Percentiles rank a stretch among this genome's conserved stretches.
phyloP scores from a whole-genome alignment of 2,329 filamentous ascomycete species.

The Graphilbum fragrans region DNA sequence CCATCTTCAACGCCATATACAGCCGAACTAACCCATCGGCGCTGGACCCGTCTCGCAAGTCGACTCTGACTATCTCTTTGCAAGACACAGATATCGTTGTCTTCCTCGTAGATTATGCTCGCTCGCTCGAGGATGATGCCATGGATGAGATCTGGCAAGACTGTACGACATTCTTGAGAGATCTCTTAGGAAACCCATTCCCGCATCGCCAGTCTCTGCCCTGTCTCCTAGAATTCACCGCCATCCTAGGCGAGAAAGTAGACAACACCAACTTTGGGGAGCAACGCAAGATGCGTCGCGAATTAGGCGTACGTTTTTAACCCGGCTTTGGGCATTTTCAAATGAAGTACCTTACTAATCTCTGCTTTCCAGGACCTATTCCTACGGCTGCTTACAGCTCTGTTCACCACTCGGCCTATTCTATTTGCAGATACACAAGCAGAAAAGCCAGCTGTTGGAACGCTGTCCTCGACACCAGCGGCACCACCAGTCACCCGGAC shows the following conservation, averaged over 20 bases:
- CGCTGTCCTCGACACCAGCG: not conserved
- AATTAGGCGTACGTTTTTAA: slow-evolving; percentile 53
- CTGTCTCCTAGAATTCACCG: slow-evolving; percentile 75
- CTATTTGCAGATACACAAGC: slow-evolving; percentile 48
- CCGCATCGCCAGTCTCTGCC: slow-evolving; percentile 87
- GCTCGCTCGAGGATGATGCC: slow-evolving; percentile 85
- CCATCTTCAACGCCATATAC: slow-evolving; percentile 92
- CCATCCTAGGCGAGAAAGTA: slow-evolving; percentile 84
- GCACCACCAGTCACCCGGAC: slow-evolving; percentile 7
- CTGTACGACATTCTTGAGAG: slow-evolving; percentile 80
- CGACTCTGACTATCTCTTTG: slow-evolving; percentile 75
- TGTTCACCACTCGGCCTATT: slow-evolving; percentile 80
- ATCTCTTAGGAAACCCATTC: slow-evolving; percentile 85
- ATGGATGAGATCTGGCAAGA: slow-evolving; percentile 98
- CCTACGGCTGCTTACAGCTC: slow-evolving; percentile 74
- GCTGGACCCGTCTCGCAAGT: slow-evolving; percentile 68
- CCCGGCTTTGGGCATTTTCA: not conserved
- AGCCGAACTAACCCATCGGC: slow-evolving; percentile 79
- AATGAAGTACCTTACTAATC: not conserved
- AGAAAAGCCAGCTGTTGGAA: not conserved
- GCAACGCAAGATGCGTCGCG: slow-evolving; percentile 80
- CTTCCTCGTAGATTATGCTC: slow-evolving; percentile 83
- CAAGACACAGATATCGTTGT: slow-evolving; percentile 73
- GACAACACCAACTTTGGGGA: slow-evolving; percentile 97
- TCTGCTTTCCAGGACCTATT: slow-evolving; percentile 64